Conservation (phyloP, 2,329 filamentous ascomycete genomes). For the Colletotrichum sansevieriae region DNA sequence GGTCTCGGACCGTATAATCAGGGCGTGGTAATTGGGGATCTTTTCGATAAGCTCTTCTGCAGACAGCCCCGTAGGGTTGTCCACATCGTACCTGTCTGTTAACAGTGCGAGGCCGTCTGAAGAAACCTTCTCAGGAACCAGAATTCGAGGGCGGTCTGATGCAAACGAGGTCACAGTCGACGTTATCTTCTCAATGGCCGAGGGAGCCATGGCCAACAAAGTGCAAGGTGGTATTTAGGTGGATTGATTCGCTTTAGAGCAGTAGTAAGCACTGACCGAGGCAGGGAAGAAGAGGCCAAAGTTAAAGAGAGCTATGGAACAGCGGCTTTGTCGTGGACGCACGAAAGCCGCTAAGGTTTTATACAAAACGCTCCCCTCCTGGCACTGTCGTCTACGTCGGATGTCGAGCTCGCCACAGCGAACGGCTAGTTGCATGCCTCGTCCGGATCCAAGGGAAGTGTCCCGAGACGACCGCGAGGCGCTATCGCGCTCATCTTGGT, state of each 20-base stretch:
- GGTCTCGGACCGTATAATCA: conserved; percentile 86
- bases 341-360: conserved; percentile 28
- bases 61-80: conserved; percentile 73
- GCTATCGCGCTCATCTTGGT: conserved; percentile 9
- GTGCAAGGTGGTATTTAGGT: background rate
- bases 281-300: background rate
- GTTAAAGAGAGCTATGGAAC: background rate
- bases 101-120: conserved; percentile 81
- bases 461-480: conserved; percentile 4
- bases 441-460: conserved; percentile 3
- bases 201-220: conserved; percentile 43
- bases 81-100: conserved; percentile 75
- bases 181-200: conserved; percentile 44
- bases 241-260: background rate
- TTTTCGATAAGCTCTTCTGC: conserved; percentile 73
- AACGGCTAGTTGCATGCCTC: conserved; percentile 5
- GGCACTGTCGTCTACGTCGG: conserved; percentile 6
- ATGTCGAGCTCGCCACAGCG: background rate
- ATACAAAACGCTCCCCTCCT: conserved; percentile 27
- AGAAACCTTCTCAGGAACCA: conserved; percentile 85
- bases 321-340: background rate
- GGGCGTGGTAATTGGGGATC: conserved; percentile 79
- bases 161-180: conserved; percentile 40
- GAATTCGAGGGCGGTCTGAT: conserved; percentile 60
- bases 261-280: background rate